Conservation (phyloP, 495 filamentous ascomycete genomes). For the Tuber magnatum region DNA sequence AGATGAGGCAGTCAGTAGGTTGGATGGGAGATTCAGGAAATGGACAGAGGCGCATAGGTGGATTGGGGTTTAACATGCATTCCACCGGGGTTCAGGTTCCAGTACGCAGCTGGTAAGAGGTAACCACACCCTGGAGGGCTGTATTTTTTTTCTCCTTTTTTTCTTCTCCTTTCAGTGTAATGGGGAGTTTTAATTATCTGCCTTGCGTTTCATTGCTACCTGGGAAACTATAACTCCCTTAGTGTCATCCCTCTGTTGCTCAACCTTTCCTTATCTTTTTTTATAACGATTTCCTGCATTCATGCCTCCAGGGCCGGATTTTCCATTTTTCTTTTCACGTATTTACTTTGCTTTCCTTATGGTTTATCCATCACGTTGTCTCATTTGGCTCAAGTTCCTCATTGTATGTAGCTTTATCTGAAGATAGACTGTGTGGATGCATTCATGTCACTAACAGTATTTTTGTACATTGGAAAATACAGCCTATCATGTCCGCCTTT, state of each 20-base stretch:
- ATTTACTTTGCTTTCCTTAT: neutral
- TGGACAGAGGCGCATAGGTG: constrained; percentile 25
- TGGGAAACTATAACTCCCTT: neutral
- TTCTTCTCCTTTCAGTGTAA: constrained; percentile 7
- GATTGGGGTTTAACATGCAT: constrained; percentile 37
- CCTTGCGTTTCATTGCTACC: constrained; percentile 2
- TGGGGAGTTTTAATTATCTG: constrained; percentile 17
- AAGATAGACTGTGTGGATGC: neutral
- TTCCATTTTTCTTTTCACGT: neutral
- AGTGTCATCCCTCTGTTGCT: neutral
- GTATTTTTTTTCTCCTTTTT: constrained; percentile 10
- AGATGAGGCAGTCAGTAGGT: constrained; percentile 33
- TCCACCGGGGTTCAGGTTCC: constrained; percentile 36
- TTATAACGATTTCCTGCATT: neutral
- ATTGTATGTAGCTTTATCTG: neutral
- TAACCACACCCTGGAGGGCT: neutral
- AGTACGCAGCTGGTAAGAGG: constrained; percentile 36
- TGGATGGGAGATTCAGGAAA: constrained; percentile 29
- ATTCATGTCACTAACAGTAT: neutral
- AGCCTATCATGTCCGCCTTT: neutral
- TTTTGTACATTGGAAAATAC: constrained; percentile 4
- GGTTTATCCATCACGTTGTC: neutral
- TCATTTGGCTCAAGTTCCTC: neutral
- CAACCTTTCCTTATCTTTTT: neutral
- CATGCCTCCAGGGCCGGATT: neutral